A percentile compares a stretch with the other conserved stretches of the same genome.
These are phyloP conservation scores for Eucalyptus grandis DNA, from an alignment of 345 rosid genomes.

Conservation along the genomic window DNA sequence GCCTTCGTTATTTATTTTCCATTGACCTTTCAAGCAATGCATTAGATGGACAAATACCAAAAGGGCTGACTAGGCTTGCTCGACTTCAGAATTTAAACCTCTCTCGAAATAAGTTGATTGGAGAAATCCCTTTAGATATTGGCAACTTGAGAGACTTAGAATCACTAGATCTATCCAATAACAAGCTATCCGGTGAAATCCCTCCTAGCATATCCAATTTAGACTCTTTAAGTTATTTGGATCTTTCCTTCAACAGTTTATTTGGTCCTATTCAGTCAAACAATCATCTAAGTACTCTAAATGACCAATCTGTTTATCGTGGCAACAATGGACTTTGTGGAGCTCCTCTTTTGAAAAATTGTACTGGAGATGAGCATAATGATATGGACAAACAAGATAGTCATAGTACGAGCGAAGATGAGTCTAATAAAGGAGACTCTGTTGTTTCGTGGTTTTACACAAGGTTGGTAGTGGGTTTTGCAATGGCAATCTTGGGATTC, in stretches of 20 bases:
- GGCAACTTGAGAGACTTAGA: not conserved
- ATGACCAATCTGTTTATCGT: not conserved
- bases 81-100: not conserved
- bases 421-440: not conserved
- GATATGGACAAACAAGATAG: not conserved
- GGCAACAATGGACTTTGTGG: not conserved
- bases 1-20: not conserved
- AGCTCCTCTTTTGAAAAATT: not conserved
- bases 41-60: not conserved
- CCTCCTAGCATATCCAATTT: not conserved
- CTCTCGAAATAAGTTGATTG: not conserved
- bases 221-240: not conserved
- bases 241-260: not conserved
- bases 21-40: not conserved
- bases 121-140: not conserved
- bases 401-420: not conserved
- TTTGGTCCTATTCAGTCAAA: not conserved
- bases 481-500: not conserved
- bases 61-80: not conserved
- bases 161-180: not conserved
- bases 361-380: not conserved
- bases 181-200: not conserved
- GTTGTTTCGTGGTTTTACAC: not conserved
- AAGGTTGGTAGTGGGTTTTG: not conserved
- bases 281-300: not conserved